Conservation (phyloP, 1,284 basidiomycete genomes). For the Cystobasidium sp. region DNA sequence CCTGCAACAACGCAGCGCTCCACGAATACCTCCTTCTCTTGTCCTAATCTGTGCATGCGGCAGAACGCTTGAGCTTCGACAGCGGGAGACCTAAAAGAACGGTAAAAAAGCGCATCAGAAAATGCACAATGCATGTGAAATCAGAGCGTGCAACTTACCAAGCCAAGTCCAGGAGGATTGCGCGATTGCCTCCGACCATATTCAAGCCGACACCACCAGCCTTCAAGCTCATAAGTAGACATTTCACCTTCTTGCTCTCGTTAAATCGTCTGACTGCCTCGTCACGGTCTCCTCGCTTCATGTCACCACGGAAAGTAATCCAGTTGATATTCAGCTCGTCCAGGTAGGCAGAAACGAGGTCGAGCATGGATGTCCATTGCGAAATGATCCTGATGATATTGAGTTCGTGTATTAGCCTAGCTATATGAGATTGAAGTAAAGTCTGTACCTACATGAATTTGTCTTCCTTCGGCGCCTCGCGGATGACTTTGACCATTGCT, state of each 20-base stretch:
- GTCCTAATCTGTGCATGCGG: constrained; percentile 66
- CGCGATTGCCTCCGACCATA: constrained; percentile 51
- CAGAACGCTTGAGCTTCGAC: constrained; percentile 70
- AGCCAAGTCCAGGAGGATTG: constrained; percentile 70
- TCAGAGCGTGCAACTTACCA: constrained; percentile 50
- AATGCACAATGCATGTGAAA: neutral
- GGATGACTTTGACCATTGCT: constrained; percentile 18
- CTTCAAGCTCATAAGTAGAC: constrained; percentile 48
- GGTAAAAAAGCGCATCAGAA: constrained; percentile 51
- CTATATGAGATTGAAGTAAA: neutral
- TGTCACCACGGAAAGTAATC: constrained; percentile 61
- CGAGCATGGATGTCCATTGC: constrained; percentile 61
- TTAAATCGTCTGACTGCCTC: constrained; percentile 60
- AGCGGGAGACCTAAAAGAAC: constrained; percentile 64
- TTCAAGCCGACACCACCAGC: constrained; percentile 54
- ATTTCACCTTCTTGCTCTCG: constrained; percentile 61
- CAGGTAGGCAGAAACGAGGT: constrained; percentile 65
- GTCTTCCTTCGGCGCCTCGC: constrained; percentile 29
- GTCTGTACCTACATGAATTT: constrained; percentile 18
- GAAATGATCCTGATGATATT: constrained; percentile 62
- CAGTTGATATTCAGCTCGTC: constrained; percentile 62
- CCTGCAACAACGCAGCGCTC: constrained; percentile 53
- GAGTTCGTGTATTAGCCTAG: neutral
- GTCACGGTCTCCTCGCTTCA: constrained; percentile 48
- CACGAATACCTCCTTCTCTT: constrained; percentile 61